Evolutionary conservation across 2,329 filamentous ascomycete species (phyloP).

Genomic region (Apiospora kogelbergensis): DNA sequence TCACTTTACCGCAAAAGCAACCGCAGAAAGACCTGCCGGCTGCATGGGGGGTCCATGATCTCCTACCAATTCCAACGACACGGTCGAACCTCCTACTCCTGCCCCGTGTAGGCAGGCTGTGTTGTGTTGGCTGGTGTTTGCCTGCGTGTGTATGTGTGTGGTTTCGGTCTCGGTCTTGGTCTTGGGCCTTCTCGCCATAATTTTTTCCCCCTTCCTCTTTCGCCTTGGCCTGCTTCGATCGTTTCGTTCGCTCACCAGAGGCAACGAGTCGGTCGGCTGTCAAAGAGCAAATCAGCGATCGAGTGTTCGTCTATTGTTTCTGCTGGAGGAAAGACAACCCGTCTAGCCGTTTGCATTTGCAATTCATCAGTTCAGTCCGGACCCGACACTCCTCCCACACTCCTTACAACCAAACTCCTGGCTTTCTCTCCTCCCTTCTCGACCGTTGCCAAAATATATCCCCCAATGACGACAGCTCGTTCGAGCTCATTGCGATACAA

Average conservation of each 20-base stretch:
- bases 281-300: background rate
- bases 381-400: background rate
- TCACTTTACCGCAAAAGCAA: background rate
- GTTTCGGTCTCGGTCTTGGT: background rate
- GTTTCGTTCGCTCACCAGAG: constrained; percentile 2
- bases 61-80: constrained; percentile 6
- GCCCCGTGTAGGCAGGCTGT: background rate
- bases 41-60: background rate
- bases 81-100: background rate
- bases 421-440: constrained; percentile 1
- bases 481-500: background rate
- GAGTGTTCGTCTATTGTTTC: background rate
- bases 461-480: background rate
- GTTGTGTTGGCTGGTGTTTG: constrained; percentile 2
- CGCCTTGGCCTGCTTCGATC: background rate
- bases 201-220: background rate
- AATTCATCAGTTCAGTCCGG: background rate
- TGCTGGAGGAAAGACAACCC: background rate
- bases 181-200: background rate
- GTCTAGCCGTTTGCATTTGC: background rate
- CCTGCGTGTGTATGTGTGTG: background rate
- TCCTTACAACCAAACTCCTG: background rate
- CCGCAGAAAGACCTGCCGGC: background rate
- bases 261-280: background rate
- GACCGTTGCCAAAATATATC: background rate